A percentile compares a stretch with the other conserved stretches of the same genome.
Conservation (phyloP, 2,329 filamentous ascomycete species). For the Beauveria caledonica region DNA sequence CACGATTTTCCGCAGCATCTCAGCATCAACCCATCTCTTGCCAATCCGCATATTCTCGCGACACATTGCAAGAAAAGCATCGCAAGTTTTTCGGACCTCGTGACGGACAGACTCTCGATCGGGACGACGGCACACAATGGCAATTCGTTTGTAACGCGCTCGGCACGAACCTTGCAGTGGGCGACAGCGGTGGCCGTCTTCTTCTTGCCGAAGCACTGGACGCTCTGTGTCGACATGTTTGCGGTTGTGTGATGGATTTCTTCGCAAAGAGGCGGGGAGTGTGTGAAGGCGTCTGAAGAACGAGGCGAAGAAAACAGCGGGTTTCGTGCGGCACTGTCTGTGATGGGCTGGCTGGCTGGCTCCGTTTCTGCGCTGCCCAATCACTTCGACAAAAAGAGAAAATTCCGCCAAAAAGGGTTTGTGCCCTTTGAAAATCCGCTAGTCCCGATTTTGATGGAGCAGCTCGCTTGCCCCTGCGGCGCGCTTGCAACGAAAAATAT, state of each 20-base stretch:
- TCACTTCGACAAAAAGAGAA: neutral
- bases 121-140: neutral
- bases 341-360: neutral
- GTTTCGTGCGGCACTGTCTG: conserved; percentile 6
- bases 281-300: conserved; percentile 3
- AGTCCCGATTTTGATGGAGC: neutral
- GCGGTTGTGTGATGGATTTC: conserved; percentile 8
- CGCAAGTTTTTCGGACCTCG: neutral
- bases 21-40: neutral
- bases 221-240: conserved; percentile 66
- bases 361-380: neutral
- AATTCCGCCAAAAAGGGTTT: conserved; percentile 3
- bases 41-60: neutral
- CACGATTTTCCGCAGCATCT: neutral
- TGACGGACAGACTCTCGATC: neutral
- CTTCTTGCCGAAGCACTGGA: conserved; percentile 99
- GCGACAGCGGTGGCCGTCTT: conserved; percentile 84
- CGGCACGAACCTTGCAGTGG: conserved; percentile 72
- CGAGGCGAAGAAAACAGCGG: conserved; percentile 11
- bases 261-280: conserved; percentile 3
- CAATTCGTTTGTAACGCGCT: neutral
- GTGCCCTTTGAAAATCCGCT: conserved; percentile 7
- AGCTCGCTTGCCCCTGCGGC: neutral
- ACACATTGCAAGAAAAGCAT: neutral
- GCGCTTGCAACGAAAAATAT: neutral